A percentile compares a stretch with the other conserved stretches of the same genome.
Evolutionary conservation across 768 basidiomycete genomes (phyloP).

Genomic region (Dentipellis fragilis): DNA sequence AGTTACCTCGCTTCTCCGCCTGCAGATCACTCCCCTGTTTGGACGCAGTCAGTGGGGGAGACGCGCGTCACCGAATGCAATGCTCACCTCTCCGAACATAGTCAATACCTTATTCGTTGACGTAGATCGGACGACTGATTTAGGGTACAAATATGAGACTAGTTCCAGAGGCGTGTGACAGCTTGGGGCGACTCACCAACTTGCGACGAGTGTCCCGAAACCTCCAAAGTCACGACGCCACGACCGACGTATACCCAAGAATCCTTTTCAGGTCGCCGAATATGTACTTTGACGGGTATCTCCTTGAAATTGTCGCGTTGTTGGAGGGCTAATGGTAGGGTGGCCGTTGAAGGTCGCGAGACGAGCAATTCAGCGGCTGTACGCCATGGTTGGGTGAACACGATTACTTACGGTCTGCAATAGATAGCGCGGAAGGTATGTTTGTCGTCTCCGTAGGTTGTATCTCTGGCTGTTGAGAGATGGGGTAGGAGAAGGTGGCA

Average conservation of each 20-base stretch:
- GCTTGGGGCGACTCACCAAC: constrained; percentile 45
- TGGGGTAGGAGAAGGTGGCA: background rate
- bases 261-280: constrained; percentile 68
- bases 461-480: background rate
- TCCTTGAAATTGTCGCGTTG: constrained; percentile 59
- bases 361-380: background rate
- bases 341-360: background rate
- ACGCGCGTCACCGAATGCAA: background rate
- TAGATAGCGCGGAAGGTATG: background rate
- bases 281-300: constrained; percentile 78
- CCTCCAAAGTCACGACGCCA: constrained; percentile 66
- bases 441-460: background rate
- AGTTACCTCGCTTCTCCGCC: constrained; percentile 82
- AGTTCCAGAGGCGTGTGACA: background rate
- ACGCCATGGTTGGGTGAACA: background rate
- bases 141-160: constrained; percentile 13
- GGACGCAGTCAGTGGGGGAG: background rate
- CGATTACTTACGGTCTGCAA: constrained; percentile 3
- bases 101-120: constrained; percentile 60
- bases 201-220: constrained; percentile 66
- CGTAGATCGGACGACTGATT: constrained; percentile 52
- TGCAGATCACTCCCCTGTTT: constrained; percentile 57
- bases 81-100: constrained; percentile 59
- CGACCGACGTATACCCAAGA: constrained; percentile 77
- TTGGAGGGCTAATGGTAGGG: background rate